Evolutionary conservation across 2,329 filamentous ascomycete species (phyloP), one percentile per base, ranked within the genome.

Genomic region (Pezicula radicicola): DNA sequence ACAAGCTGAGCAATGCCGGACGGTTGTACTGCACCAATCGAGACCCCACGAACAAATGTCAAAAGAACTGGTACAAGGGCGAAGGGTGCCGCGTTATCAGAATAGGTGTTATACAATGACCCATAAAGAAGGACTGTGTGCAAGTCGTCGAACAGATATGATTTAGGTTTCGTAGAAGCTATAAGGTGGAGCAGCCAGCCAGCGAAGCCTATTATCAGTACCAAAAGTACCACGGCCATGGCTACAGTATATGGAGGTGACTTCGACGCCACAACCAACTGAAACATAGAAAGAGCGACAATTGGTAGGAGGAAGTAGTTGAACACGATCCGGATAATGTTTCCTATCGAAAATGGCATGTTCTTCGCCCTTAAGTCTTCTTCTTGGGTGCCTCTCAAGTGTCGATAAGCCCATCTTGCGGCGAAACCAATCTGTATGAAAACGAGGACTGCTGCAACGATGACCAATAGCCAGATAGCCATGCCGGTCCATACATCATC

Each of bases 31-130:
- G 91, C 94, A 28, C 94, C 94, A 60, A 99, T 89, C 18, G 91
- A 90, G 58, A 97, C 85, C 52, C 91, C 93, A 33, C 93, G 87
- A 53, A 96, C 75, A 65, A 96, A 85, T 4, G 88, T 96, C 53
- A 97, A 76, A 33, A 95, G 75, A 15, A 96, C 84, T 1, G 93
- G 92, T 18, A 97, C 85, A 40, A 96, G 78, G 6, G 93, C 91
- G 69, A 96, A 99, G 0, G 90, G 85, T 7, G 93, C 90, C 0
- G 91, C 91, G 67, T 93, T 89, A 68, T 99, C 94, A 21, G 89
- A 94, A 68, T 96, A 97, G 0, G 94, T 99, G 71, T 99, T 99
- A 71, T 99, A 99, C 7, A 99, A 76, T 5, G 94, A 91, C 0
- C 94, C 94, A 62, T 96, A 97, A 1, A 91, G 79, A 2, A 99